Percentiles rank a stretch among this genome's conserved stretches.
Conservation (phyloP, 2,329 filamentous ascomycete genomes). For the Thelonectria discophora region DNA sequence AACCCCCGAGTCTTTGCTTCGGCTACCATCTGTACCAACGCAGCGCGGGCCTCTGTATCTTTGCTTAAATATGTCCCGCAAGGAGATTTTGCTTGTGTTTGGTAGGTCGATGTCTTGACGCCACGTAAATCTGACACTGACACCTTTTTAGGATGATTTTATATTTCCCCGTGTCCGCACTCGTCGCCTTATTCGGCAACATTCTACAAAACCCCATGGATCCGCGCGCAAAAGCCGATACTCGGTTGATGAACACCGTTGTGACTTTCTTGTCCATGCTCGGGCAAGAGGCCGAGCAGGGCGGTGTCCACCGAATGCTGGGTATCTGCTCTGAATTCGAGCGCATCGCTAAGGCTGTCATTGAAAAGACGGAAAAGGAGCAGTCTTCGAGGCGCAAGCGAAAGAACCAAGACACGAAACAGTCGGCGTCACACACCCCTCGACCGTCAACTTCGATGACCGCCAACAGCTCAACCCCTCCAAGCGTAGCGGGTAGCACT, state of each 20-base stretch:
- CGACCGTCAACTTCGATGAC: slow-evolving; percentile 23
- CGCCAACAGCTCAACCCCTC: slow-evolving; percentile 16
- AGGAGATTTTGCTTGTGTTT: slow-evolving; percentile 93
- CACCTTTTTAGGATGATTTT: slow-evolving; percentile 74
- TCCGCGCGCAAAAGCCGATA: slow-evolving; percentile 84
- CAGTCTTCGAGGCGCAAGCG: slow-evolving; percentile 82
- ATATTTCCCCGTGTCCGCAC: slow-evolving; percentile 94
- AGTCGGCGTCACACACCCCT: slow-evolving; percentile 26
- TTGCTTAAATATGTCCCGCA: slow-evolving; percentile 96
- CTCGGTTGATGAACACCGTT: slow-evolving; percentile 90
- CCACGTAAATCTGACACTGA: slow-evolving; percentile 40
- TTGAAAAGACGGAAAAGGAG: slow-evolving; percentile 92
- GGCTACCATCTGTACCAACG: slow-evolving; percentile 89
- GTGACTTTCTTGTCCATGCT: slow-evolving; percentile 91
- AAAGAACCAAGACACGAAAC: slow-evolving; percentile 69
- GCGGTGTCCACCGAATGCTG: slow-evolving; percentile 92
- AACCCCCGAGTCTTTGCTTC: slow-evolving; percentile 96
- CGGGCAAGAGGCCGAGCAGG: slow-evolving; percentile 87
- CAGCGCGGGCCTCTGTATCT: slow-evolving; percentile 91
- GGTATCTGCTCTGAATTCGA: slow-evolving; percentile 96
- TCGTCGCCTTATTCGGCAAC: slow-evolving; percentile 95
- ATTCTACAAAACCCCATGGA: slow-evolving; percentile 96
- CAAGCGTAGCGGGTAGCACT: slow-evolving; percentile 3
- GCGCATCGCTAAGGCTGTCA: slow-evolving; percentile 87
- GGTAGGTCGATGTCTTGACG: slow-evolving; percentile 64